Base-by-base conservation (phyloP, 2,329 filamentous ascomycete genomes). In the Aspergillus jensenii region DNA sequence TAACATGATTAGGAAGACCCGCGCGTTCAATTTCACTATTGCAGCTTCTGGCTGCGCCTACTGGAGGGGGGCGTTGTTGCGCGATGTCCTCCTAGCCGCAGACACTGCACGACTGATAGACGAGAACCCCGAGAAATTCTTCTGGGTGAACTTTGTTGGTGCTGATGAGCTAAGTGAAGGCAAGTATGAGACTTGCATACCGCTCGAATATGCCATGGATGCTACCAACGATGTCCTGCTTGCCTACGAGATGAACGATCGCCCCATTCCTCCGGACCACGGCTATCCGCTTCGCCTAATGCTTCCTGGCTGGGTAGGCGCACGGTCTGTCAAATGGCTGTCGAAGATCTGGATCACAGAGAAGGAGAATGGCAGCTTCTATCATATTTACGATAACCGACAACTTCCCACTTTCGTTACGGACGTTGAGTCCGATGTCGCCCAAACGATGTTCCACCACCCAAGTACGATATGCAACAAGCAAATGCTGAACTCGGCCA, bases 331-430 rank as follows among this genome's bases (percentile, higher is more conserved):
- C 4, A 79, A 79, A 58, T 79, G 77, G 77, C 60, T 79, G 45
- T 23, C 23, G 15, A 52, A 40, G 17, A 3, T 52, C 23, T 78
- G 75, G 76, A 63, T 76, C 27, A 70, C 68, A 2, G 74, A 79
- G 15, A 52, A 72, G 6, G 76, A 79, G 55, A 79, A 78, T 49
- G 66, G 73, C 21, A 74, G 66, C 33, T 66, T 78, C 51, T 79
- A 81, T 60, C 80, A 83, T 61, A 74, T 80, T 37, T 82, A 76
- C 70, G 80, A 83, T 56, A 83, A 83, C 58, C 68, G 79, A 9
- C 75, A 81, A 6, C 63, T 80, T 19, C 81, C 79, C 4, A 68
- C 69, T 11, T 83, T 82, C 58, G 71, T 84, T 14, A 79, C 73
- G 0, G 79, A 81, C 45, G 79, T 77, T 49, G 78, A 82, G 52